Evolutionary conservation across 2,329 filamentous ascomycete genomes (phyloP), one percentile per base, ranked within the genome.

Genomic region (Geosmithia morbida): DNA sequence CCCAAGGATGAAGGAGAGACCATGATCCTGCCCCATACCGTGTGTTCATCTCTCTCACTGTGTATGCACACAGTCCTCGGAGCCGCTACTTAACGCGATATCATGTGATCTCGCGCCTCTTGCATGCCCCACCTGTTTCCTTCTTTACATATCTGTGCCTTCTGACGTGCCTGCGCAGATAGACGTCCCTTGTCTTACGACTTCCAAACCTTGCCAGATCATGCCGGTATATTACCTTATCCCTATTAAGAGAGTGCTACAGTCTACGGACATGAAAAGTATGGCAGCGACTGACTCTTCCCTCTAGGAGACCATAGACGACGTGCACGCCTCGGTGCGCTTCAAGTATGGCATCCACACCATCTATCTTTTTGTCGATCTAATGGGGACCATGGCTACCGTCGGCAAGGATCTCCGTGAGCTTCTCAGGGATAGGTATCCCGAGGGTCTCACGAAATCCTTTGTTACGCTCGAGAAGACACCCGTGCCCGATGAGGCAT

Each of bases 301-400:
- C 44, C 22, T 26, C 22, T 26, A 46, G 45, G 20, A n/a, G 33
- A 19, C 43, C 6, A 53, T 66, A 18, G 63, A 66, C 50, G 70
- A 77, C 43, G 65, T 70, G n/a, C 67, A 74, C 53, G 70, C 77
- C 55, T 85, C 83, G 10, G 66, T 89, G 48, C 74, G 81, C 50
- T 79, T 89, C 66, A 87, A 87, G 62, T 74, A 84, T 59, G 79
- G 83, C 57, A 77, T 78, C 49, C 75, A 80, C 55, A 88, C 83
- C 3, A 70, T 87, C 52, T 77, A 85, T 55, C 69, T 88, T 49
- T 80, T 84, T 51, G 71, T 83, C 43, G 72, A 78, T 40, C 66
- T 78, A 5, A 65, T 72, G 14, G 71, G 72, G 40, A 62, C 77
- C 11, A 77, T 87, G 56, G 63, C 68, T 16, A 62, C 68, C 1